Conservation (phyloP, 495 filamentous ascomycete genomes). For the Halenospora varia region DNA sequence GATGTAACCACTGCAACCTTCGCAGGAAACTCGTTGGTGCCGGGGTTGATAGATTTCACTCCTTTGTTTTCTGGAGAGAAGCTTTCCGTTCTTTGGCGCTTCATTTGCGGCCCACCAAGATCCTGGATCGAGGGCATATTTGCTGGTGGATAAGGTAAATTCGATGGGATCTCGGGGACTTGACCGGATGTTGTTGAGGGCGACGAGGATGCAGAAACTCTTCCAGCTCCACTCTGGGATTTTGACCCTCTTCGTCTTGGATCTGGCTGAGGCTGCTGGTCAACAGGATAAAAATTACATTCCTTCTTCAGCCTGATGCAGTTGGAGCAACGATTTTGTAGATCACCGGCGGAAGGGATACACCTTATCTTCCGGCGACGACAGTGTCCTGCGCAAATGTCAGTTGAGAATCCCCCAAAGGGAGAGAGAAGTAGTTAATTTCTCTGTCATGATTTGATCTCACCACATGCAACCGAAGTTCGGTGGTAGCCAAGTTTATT, state of each 20-base stretch:
- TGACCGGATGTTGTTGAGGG: slow-evolving; percentile 42
- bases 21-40: slow-evolving; percentile 4
- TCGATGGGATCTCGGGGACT: slow-evolving; percentile 38
- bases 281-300: slow-evolving; percentile 90
- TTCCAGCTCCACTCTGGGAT: slow-evolving; percentile 21
- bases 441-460: slow-evolving; percentile 30
- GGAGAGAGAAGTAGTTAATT: neutral
- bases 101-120: slow-evolving; percentile 43
- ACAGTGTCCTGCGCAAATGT: slow-evolving; percentile 69
- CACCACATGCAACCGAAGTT: slow-evolving; percentile 96
- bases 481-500: slow-evolving; percentile 98
- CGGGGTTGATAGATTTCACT: slow-evolving; percentile 1
- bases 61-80: slow-evolving; percentile 29
- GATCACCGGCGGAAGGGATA: slow-evolving; percentile 68
- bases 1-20: slow-evolving; percentile 19
- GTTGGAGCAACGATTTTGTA: slow-evolving; percentile 83
- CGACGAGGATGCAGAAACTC: slow-evolving; percentile 45
- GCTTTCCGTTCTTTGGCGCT: slow-evolving; percentile 27
- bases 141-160: slow-evolving; percentile 37
- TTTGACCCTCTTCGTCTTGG: slow-evolving; percentile 22
- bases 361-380: slow-evolving; percentile 94
- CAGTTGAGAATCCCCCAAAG: slow-evolving; percentile 10
- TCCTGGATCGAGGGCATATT: slow-evolving; percentile 45
- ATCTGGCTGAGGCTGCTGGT: slow-evolving; percentile 64
- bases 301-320: slow-evolving; percentile 96